These are phyloP conservation scores for Penicillium waksmanii DNA, from an alignment of 495 filamentous ascomycete genomes.

Conservation along the genomic window DNA sequence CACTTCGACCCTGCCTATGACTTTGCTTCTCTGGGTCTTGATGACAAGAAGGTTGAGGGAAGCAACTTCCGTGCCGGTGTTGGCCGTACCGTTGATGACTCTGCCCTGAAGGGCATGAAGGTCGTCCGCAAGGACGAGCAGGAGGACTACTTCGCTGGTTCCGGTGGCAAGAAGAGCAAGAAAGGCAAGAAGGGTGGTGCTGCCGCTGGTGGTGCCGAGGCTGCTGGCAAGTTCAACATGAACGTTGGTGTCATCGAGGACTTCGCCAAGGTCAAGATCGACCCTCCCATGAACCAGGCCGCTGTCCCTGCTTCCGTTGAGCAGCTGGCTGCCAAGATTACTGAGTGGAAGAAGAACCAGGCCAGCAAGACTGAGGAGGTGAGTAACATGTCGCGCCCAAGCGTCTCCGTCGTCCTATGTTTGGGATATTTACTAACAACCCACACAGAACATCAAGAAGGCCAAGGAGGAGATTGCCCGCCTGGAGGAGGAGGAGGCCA, in stretches of 20 bases:
- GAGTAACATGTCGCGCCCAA: constrained; percentile 28
- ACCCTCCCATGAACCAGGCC: constrained; percentile 80
- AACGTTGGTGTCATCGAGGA: constrained; percentile 90
- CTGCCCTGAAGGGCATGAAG: constrained; percentile 74
- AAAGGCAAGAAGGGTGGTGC: constrained; percentile 78
- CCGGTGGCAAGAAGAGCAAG: constrained; percentile 85
- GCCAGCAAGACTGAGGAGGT: constrained; percentile 90
- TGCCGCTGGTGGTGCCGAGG: constrained; percentile 46
- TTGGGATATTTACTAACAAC: constrained; percentile 7
- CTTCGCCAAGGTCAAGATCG: constrained; percentile 77
- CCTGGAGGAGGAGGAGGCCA: constrained; percentile 58
- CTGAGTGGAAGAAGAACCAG: constrained; percentile 92
- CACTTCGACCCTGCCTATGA: constrained; percentile 85
- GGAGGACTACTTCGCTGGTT: constrained; percentile 83
- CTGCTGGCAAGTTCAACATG: constrained; percentile 76
- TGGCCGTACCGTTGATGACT: constrained; percentile 78
- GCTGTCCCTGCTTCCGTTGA: constrained; percentile 78
- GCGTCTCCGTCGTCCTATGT: too few species aligned
- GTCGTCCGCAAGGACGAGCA: constrained; percentile 83
- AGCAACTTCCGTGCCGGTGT: constrained; percentile 75
- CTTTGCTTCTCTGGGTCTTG: constrained; percentile 58
- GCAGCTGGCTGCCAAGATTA: constrained; percentile 89
- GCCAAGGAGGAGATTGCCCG: constrained; percentile 69
- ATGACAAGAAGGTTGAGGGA: constrained; percentile 67
- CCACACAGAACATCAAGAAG: constrained; percentile 70